Evolutionary conservation across 257 asterid genomes (phyloP).

Genomic region (Lavandula angustifolia): DNA sequence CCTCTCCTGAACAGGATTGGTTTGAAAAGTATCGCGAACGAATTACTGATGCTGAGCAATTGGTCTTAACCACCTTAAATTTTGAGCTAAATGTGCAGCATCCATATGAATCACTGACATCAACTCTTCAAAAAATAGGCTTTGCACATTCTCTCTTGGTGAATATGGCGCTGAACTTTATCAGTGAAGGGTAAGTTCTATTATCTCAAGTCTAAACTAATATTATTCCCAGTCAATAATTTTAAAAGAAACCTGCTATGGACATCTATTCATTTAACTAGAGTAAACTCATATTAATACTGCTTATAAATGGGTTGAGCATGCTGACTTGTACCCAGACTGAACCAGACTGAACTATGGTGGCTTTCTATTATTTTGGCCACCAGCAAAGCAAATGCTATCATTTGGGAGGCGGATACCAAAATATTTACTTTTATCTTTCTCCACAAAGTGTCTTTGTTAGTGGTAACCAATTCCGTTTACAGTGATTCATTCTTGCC

Average conservation of each 20-base stretch:
- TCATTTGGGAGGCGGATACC: conserved; percentile 28
- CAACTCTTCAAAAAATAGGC: conserved; percentile 85
- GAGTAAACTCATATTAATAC: conserved; percentile 3
- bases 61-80: conserved; percentile 84
- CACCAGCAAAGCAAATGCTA: conserved; percentile 25
- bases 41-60: conserved; percentile 80
- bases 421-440: conserved; percentile 6
- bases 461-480: conserved; percentile 24
- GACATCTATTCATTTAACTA: neutral
- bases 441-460: conserved; percentile 29
- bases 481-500: conserved; percentile 47
- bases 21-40: conserved; percentile 91
- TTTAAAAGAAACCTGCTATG: conserved; percentile 6
- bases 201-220: neutral
- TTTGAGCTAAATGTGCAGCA: conserved; percentile 94
- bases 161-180: conserved; percentile 76
- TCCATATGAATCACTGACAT: conserved; percentile 82
- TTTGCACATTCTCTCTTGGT: conserved; percentile 70
- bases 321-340: conserved; percentile 2
- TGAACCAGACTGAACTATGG: conserved; percentile 12
- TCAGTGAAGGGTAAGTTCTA: conserved; percentile 91
- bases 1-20: conserved; percentile 69
- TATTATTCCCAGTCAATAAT: conserved; percentile 19
- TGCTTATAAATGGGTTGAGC: neutral
- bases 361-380: conserved; percentile 23